A percentile compares a stretch with the other conserved stretches of the same genome.
phyloP scores from a whole-genome alignment of 1,284 basidiomycete genomes.

The Agaricales sp. region DNA sequence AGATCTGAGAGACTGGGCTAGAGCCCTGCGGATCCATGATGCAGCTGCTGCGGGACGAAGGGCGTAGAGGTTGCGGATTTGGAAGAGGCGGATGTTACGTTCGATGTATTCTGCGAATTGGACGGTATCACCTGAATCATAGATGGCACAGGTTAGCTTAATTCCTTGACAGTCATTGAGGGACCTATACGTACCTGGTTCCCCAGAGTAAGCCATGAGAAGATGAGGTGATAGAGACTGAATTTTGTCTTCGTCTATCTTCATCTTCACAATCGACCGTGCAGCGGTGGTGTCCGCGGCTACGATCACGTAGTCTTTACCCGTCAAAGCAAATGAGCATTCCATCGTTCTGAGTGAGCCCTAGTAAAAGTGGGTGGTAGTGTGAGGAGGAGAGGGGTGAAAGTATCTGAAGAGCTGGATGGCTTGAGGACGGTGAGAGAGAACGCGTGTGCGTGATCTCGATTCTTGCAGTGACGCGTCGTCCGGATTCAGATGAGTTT shows the following conservation, averaged over 20 bases:
- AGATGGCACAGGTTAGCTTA: neutral
- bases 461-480: neutral
- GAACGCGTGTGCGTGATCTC: neutral
- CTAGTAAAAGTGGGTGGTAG: neutral
- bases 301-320: slow-evolving; percentile 86
- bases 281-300: slow-evolving; percentile 88
- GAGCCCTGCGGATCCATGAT: slow-evolving; percentile 86
- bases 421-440: too few relatives aligned
- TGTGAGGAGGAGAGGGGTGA: neutral
- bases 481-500: neutral
- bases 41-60: slow-evolving; percentile 88
- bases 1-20: slow-evolving; percentile 86
- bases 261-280: slow-evolving; percentile 95
- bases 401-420: neutral
- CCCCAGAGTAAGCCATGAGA: slow-evolving; percentile 92
- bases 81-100: slow-evolving; percentile 91
- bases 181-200: slow-evolving; percentile 56
- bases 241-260: slow-evolving; percentile 96
- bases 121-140: slow-evolving; percentile 75
- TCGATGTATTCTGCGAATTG: slow-evolving; percentile 97
- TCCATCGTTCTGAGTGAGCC: slow-evolving; percentile 40
- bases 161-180: neutral
- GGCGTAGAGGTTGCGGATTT: slow-evolving; percentile 88
- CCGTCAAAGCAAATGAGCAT: slow-evolving; percentile 66
- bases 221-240: slow-evolving; percentile 86